phyloP scores from a whole-genome alignment of 768 basidiomycete species.

The Trametes maxima region DNA sequence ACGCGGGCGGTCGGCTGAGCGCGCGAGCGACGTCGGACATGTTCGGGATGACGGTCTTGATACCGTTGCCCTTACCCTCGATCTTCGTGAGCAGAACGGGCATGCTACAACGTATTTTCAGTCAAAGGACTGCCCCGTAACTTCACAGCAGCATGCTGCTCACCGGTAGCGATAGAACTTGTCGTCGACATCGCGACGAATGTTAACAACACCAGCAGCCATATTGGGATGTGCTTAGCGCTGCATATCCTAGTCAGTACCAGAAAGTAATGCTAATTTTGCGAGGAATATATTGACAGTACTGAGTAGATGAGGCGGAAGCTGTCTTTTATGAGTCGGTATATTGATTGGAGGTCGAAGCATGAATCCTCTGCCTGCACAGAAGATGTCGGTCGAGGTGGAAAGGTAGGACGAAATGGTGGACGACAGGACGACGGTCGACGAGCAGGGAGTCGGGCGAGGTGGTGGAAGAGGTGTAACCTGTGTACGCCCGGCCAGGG shows the following conservation, averaged over 20 bases:
- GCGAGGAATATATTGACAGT: conserved; percentile 44
- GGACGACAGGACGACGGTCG: conserved; percentile 38
- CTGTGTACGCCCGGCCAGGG: not conserved
- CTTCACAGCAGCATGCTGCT: conserved; percentile 21
- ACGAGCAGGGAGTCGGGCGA: conserved; percentile 27
- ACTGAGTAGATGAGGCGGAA: conserved; percentile 46
- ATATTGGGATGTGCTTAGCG: conserved; percentile 76
- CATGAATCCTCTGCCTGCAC: conserved; percentile 86
- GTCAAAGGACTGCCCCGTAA: conserved; percentile 2
- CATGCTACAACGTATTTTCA: conserved; percentile 61
- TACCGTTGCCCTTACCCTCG: conserved; percentile 99
- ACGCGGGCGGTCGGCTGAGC: conserved; percentile 90
- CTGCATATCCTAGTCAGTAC: conserved; percentile 38
- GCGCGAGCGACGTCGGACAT: conserved; percentile 98
- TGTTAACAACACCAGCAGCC: conserved; percentile 87
- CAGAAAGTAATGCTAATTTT: not conserved
- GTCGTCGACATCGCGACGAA: conserved; percentile 95
- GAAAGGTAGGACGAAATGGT: conserved; percentile 65
- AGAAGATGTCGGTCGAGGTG: conserved; percentile 53
- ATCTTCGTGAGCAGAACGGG: conserved; percentile 93
- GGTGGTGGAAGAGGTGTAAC: conserved; percentile 23
- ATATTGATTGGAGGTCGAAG: conserved; percentile 85
- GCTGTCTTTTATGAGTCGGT: conserved; percentile 63
- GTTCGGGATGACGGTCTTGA: conserved; percentile 98
- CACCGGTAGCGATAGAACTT: conserved; percentile 95